Evolutionary conservation across 352 stramenopile genomes (phyloP), one percentile per base, ranked within the genome.

Genomic region (Thalassiosira oceanica): DNA sequence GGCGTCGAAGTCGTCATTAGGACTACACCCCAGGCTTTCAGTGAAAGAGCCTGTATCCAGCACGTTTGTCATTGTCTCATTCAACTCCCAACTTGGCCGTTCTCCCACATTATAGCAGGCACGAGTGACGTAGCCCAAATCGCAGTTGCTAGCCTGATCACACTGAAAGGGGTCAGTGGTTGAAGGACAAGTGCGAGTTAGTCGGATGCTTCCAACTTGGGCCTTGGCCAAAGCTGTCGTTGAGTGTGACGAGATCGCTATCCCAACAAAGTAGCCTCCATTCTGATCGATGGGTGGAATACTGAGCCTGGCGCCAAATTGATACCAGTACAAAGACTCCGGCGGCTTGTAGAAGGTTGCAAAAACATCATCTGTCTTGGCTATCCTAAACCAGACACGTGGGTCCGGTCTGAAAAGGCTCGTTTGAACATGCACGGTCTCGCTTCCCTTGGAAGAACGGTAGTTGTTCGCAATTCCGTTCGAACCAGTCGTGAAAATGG

Each of bases 201-300:
- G 37, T 41, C 54, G 37, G 49, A 67, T 63, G 28, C 63, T 78
- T 6, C 58, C 65, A 39, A 56, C 58, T 31, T 54, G 15, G 24
- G 26, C 15, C 4, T 28, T 51, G 21, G 66, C 51, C 29, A 52
- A 16, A 1, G 2, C 10, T 4, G 2, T 48, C 35, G 67, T 71
- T 2, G 42, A 26, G 35, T 60, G 48, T 13, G 60, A 52, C 28
- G 56, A 60, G 3, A 76, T 50, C 27, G 71, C 63, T 49, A 80
- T 51, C 24, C 63, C 71, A n/a, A 76, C 24, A 27, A 62, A 80
- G 52, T 74, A 79, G 10, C 61, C n/a, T n/a, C n/a, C n/a, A n/a
- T n/a, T n/a, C n/a, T n/a, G n/a, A n/a, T n/a, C 56, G 41, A 54
- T 66, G 3, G 69, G 69, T 20, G 28, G 49, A 45, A 75, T 75